These are phyloP conservation scores for Hortiboletus flavorubellus DNA, from an alignment of 768 basidiomycete genomes.

Conservation along the genomic window DNA sequence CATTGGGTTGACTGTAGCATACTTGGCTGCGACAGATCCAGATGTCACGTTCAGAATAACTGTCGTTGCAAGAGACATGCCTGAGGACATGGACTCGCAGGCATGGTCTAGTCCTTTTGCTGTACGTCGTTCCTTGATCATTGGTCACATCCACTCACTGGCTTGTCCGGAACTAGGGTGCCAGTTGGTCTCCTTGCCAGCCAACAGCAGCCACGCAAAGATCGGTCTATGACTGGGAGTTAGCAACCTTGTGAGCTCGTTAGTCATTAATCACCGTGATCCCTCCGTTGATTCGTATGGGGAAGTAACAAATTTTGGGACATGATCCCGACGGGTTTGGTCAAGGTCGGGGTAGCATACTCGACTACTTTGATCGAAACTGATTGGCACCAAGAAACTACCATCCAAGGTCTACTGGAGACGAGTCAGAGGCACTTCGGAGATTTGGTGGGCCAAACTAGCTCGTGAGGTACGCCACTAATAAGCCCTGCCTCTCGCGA, in stretches of 20 bases:
- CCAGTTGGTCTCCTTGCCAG: slow-evolving; percentile 43
- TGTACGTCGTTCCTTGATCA: slow-evolving; percentile 25
- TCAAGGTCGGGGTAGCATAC: slow-evolving; percentile 29
- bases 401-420: slow-evolving; percentile 34
- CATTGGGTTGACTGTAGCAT: slow-evolving; percentile 38
- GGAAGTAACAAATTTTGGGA: slow-evolving; percentile 45
- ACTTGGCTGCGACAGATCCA: slow-evolving; percentile 26
- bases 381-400: slow-evolving; percentile 31
- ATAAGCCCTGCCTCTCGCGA: background rate
- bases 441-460: slow-evolving; percentile 39
- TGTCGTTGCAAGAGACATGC: slow-evolving; percentile 38
- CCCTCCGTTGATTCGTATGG: slow-evolving; percentile 3
- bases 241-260: slow-evolving; percentile 38
- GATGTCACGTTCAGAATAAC: slow-evolving; percentile 21
- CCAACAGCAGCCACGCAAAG: slow-evolving; percentile 35
- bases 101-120: slow-evolving; percentile 51
- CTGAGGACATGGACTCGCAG: slow-evolving; percentile 37
- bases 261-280: background rate
- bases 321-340: slow-evolving; percentile 43
- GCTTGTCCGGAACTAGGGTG: slow-evolving; percentile 33
- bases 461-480: slow-evolving; percentile 35
- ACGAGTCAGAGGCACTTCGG: slow-evolving; percentile 15
- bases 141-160: background rate
- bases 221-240: slow-evolving; percentile 38
- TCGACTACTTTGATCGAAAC: background rate